A percentile compares a stretch with the other conserved stretches of the same genome.
phyloP scores from a whole-genome alignment of 2,329 filamentous ascomycete species.

The Elsinoe necatrix region DNA sequence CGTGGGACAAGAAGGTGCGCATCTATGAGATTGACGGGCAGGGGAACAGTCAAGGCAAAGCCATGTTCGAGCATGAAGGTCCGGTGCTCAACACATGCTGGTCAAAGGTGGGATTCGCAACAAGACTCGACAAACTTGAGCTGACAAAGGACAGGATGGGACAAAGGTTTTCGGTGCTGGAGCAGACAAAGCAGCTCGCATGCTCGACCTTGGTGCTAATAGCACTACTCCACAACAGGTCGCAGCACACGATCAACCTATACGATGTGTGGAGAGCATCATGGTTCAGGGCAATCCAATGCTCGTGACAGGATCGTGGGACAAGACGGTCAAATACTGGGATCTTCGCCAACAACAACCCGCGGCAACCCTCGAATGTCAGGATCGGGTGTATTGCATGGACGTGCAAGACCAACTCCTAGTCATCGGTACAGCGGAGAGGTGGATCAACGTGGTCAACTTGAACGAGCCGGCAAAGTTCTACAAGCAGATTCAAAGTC shows the following conservation, averaged over 20 bases:
- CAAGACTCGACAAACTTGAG: conserved; percentile 6
- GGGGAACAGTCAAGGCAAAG: conserved; percentile 75
- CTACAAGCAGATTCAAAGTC: conserved; percentile 94
- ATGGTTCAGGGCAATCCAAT: conserved; percentile 59
- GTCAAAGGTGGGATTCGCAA: conserved; percentile 60
- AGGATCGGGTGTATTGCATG: conserved; percentile 82
- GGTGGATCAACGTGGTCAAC: conserved; percentile 93
- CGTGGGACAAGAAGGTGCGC: conserved; percentile 96
- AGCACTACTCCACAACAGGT: conserved; percentile 51
- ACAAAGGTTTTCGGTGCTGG: conserved; percentile 79
- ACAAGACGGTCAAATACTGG: conserved; percentile 88
- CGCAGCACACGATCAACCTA: conserved; percentile 74
- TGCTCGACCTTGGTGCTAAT: conserved; percentile 69
- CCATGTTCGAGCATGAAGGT: conserved; percentile 74
- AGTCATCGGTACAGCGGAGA: conserved; percentile 85
- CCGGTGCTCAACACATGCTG: conserved; percentile 81
- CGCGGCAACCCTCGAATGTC: conserved; percentile 56
- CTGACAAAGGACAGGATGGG: conserved; percentile 58
- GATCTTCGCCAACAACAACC: conserved; percentile 61
- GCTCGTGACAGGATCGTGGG: conserved; percentile 87
- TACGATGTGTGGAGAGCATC: conserved; percentile 64
- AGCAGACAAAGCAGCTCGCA: conserved; percentile 81
- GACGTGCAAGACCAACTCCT: conserved; percentile 78
- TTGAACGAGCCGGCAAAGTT: conserved; percentile 79
- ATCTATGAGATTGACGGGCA: conserved; percentile 82